Evolutionary conservation across 768 basidiomycete species (phyloP), one percentile per base, ranked within the genome.

Genomic region (Rhizopogon roseolus): DNA sequence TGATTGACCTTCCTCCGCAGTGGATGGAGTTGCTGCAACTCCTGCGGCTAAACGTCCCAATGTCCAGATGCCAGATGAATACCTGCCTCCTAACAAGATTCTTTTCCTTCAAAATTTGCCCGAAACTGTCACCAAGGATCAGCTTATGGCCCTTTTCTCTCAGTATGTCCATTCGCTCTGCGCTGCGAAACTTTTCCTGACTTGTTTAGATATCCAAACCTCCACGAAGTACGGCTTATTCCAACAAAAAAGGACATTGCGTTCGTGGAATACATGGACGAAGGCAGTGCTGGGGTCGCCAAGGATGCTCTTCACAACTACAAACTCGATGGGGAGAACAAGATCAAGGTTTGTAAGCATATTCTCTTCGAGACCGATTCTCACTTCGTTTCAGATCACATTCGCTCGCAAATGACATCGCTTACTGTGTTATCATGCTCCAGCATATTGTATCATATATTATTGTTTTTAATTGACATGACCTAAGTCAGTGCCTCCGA

Each of bases 61-160:
- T 60, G 88, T 97, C 56, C 92, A 95, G 68, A 97, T 98, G 93
- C 95, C 96, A 39, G 97, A 99, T 86, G 97, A 99, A 70, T 98
- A 98, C 70, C 82, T 99, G 6, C 97, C 97, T 2, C 96, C 97
- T 38, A 99, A 99, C 87, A 94, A 95, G 70, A 96, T 98, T 71
- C 81, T 99, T 49, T 99, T 99, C 81, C 69, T 99, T 59, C 97
- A 99, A 72, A 98, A 98, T 67, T 77, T 99, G 22, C 94, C 95
- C 17, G 93, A 97, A 66, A 87, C 72, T 40, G 93, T 94, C 59
- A 93, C 88, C 52, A 94, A 96, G 66, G 95, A 97, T 50, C 87
- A 90, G 64, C 86, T 99, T 56, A 82, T 88, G 70, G 84, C 85
- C 2, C 77, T 98, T 22, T 98, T 99, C 75, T 87, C 90, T 55